Evolutionary conservation across 225 moss, liverwort and hornwort species (phyloP).

Genomic region (Climacium dendroides): DNA sequence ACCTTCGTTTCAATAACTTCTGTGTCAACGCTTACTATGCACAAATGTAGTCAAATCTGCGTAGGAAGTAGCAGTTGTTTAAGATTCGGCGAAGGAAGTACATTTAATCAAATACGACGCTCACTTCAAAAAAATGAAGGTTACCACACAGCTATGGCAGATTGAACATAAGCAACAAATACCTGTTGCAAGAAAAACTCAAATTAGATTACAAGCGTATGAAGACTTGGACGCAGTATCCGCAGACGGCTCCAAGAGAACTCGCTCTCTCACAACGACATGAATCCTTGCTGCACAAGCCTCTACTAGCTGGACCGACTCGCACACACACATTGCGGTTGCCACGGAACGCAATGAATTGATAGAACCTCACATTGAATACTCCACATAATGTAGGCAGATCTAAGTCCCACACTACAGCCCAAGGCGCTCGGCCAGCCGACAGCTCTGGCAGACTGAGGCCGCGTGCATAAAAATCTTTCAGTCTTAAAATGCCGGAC

Average conservation of each 20-base stretch:
- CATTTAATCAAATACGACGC: not conserved
- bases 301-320: not conserved
- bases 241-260: not conserved
- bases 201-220: not conserved
- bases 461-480: not conserved
- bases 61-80: not conserved
- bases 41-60: not conserved
- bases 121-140: not conserved
- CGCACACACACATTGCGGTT: not conserved
- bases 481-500: not conserved
- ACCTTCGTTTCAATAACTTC: not conserved
- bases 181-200: not conserved
- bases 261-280: not conserved
- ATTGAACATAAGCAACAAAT: not conserved
- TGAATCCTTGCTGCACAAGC: not conserved
- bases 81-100: not conserved
- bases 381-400: not conserved
- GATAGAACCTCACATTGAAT: constrained; percentile 5
- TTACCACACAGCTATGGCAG: not conserved
- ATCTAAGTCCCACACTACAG: not conserved
- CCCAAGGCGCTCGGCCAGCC: not conserved
- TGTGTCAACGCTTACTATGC: not conserved
- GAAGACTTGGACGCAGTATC: not conserved
- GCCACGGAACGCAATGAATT: not conserved
- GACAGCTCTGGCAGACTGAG: constrained; percentile 1